Conservation (phyloP, 768 basidiomycete species). For the Glaciozyma martinii region DNA sequence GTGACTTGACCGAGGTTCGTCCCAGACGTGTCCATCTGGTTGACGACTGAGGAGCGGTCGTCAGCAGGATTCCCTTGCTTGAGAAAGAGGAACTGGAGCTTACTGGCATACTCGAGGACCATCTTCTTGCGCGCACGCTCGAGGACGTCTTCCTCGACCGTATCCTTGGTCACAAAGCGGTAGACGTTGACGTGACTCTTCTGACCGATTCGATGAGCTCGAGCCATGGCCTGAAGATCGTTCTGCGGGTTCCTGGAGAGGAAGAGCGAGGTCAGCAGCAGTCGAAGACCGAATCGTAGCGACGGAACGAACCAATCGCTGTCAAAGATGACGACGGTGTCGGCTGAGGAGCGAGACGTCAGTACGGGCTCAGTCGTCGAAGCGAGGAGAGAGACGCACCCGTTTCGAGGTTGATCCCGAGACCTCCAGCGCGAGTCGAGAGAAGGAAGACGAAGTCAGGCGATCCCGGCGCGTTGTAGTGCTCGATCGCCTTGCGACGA, state of each 20-base stretch:
- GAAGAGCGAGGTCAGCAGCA: slow-evolving; percentile 6
- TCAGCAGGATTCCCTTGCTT: slow-evolving; percentile 11
- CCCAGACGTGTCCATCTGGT: slow-evolving; percentile 99
- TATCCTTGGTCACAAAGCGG: slow-evolving; percentile 96
- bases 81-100: slow-evolving; percentile 41
- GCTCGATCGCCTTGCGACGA: slow-evolving; percentile 89
- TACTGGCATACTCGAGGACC: slow-evolving; percentile 98
- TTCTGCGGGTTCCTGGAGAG: slow-evolving; percentile 49
- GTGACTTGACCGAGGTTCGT: slow-evolving; percentile 68
- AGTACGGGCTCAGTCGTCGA: background rate
- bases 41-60: slow-evolving; percentile 65
- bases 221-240: slow-evolving; percentile 97
- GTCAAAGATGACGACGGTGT: slow-evolving; percentile 99
- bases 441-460: slow-evolving; percentile 94
- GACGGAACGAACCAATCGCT: slow-evolving; percentile 46
- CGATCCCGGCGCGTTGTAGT: slow-evolving; percentile 87
- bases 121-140: slow-evolving; percentile 99
- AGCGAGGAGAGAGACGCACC: background rate
- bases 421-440: slow-evolving; percentile 90
- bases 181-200: slow-evolving; percentile 98
- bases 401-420: slow-evolving; percentile 97
- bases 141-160: slow-evolving; percentile 97
- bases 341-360: slow-evolving; percentile 45
- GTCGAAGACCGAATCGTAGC: background rate
- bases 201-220: slow-evolving; percentile 97